Conservation (phyloP, 2,329 filamentous ascomycete genomes). For the Thelonectria olida region DNA sequence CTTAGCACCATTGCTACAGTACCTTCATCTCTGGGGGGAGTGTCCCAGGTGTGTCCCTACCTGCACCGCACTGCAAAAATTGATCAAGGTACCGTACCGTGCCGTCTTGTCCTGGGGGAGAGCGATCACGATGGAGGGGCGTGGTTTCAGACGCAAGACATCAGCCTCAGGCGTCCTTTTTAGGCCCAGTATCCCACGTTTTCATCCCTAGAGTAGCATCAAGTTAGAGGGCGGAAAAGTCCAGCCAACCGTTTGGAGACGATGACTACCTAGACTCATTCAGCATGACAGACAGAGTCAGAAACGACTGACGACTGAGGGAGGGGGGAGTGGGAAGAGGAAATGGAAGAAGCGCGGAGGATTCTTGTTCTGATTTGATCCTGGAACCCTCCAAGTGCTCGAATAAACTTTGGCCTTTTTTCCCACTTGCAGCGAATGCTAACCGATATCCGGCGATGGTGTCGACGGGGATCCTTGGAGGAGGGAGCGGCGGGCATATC, state of each 20-base stretch:
- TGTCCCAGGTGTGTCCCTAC: too few relatives aligned
- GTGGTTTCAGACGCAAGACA: background rate
- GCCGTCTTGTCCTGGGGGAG: too few relatives aligned
- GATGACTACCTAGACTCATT: background rate
- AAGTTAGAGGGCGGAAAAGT: background rate
- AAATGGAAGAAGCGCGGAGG: too few relatives aligned
- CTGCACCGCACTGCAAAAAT: too few relatives aligned
- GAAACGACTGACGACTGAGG: too few relatives aligned
- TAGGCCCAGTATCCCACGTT: background rate
- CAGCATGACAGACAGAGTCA: background rate
- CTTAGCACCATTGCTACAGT: too few relatives aligned
- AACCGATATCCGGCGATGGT: constrained; percentile 37
- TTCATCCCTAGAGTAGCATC: background rate
- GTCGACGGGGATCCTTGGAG: background rate
- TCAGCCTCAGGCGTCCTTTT: background rate
- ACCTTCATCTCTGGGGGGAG: too few relatives aligned
- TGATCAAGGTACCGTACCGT: too few relatives aligned
- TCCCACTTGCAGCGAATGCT: constrained; percentile 28
- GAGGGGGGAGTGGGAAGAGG: background rate
- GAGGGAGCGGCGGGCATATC: constrained; percentile 12
- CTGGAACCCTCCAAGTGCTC: constrained; percentile 16
- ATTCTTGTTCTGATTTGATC: background rate
- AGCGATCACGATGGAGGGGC: background rate
- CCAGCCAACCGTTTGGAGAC: background rate
- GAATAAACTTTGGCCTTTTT: constrained; percentile 38